Evolutionary conservation across 805 yeast genomes (phyloP).

Genomic region (Lipomyces starkeyi): DNA sequence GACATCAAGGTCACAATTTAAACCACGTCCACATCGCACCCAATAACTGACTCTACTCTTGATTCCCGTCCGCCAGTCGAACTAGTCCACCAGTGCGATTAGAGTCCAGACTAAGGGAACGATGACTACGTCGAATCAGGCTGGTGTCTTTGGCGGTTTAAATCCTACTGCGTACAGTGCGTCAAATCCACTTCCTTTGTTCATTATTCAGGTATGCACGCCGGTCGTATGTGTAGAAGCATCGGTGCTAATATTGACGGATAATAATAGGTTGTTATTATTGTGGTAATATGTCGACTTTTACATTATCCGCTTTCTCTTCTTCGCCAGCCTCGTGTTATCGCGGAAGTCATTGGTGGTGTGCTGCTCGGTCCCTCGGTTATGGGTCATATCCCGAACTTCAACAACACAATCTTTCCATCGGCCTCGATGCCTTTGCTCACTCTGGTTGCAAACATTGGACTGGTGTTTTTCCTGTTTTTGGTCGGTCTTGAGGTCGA

Average conservation of each 20-base stretch:
- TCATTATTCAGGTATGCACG: constrained; percentile 66
- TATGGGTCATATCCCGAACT: constrained; percentile 71
- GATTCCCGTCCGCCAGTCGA: neutral
- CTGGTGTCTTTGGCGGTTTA: constrained; percentile 74
- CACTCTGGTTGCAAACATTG: constrained; percentile 72
- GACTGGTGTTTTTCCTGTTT: constrained; percentile 75
- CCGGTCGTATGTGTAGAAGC: neutral
- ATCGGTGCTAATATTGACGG: neutral
- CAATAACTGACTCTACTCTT: no score
- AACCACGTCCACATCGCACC: no score
- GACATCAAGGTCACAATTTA: no score
- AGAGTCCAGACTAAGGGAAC: neutral
- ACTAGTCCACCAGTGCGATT: neutral
- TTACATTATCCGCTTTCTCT: constrained; percentile 64
- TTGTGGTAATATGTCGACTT: constrained; percentile 60
- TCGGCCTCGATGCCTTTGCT: constrained; percentile 64
- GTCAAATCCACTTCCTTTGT: constrained; percentile 67
- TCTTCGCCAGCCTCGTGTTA: constrained; percentile 77
- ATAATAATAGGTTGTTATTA: constrained; percentile 48
- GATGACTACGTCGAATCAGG: constrained; percentile 40
- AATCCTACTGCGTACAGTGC: constrained; percentile 69
- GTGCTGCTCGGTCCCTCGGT: constrained; percentile 77
- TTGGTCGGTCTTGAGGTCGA: constrained; percentile 84
- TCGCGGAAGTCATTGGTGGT: constrained; percentile 81
- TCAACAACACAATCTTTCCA: constrained; percentile 70